Evolutionary conservation across 768 basidiomycete species (phyloP), one percentile per base, ranked within the genome.

Genomic region (Clavaria fumosa): DNA sequence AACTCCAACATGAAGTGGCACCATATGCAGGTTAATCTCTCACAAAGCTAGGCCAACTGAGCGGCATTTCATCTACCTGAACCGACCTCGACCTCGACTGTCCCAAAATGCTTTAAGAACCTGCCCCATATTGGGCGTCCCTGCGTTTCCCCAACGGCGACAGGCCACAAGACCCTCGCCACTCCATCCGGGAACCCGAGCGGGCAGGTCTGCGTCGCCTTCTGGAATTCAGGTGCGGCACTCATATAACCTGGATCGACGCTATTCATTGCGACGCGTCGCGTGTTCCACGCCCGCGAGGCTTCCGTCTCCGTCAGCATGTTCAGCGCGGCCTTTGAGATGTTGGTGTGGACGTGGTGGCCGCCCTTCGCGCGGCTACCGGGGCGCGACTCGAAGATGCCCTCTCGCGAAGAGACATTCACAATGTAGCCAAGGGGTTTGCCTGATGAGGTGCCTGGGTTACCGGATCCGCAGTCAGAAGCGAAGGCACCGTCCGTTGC

Each of bases 221-320:
- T 42, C 7, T 48, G 48, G 14, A 54, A 57, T 34, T 51, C 46
- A 5, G 55, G 53, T 36, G 56, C 58, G 22, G 56, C 57, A 44
- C 59, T 60, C 51, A 58, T 47, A 34, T 58, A 62, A 6, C 55
- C 59, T 12, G 56, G 59, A 43, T 62, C 57, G 12, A 60, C 59
- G 0, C 50, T 49, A 37, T 59, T 59, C 19, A 59, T 53, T 5
- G 52, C 52, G 2, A 60, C 51, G 11, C 50, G 48, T 27, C 50
- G 43, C 17, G 32, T 39, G 34, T 51, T 43, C 57, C 55, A 58
- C 31, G 54, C 50, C 28, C 49, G 34, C 9, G 39, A 42, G 2
- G 56, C 58, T 40, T 59, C 50, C 1, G 57, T 61, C 38, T 60
- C 55, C 3, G 58, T 55, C 17, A 59, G 47, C 58, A 60, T 60